These are phyloP conservation scores for Tetracentron sinense DNA, from an alignment of 164 flowering plant genomes.

Conservation along the genomic window DNA sequence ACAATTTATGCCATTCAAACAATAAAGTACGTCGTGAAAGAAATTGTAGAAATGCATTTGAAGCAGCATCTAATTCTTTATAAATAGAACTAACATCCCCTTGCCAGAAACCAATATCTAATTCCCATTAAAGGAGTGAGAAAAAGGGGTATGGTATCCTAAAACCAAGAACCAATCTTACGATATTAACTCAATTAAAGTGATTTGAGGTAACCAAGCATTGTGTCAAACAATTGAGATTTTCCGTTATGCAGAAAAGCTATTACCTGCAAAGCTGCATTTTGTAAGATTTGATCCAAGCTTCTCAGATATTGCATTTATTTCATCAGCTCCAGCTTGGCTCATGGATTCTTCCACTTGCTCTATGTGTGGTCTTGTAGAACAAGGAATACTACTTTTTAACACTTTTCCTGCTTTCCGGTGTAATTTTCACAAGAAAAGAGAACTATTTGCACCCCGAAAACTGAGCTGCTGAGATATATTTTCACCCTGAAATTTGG, in stretches of 20 bases:
- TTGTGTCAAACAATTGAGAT: too few species aligned
- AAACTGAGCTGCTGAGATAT: conserved; percentile 12
- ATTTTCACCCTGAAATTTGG: conserved; percentile 26
- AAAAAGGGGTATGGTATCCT: too few species aligned
- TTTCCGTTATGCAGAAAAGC: not conserved
- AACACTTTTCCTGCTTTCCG: conserved; percentile 33
- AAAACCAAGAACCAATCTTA: too few species aligned
- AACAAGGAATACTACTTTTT: conserved; percentile 34
- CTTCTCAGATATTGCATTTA: conserved; percentile 23
- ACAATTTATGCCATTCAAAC: too few species aligned
- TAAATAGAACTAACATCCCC: too few species aligned
- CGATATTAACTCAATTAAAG: too few species aligned
- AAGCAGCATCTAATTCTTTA: too few species aligned
- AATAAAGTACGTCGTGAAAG: too few species aligned
- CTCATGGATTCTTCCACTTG: conserved; percentile 31
- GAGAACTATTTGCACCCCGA: conserved; percentile 19
- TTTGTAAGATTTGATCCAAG: conserved; percentile 29
- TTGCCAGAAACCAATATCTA: too few species aligned
- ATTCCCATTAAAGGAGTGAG: too few species aligned
- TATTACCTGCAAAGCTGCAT: conserved; percentile 30
- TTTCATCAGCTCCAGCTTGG: conserved; percentile 29
- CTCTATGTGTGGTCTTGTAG: conserved; percentile 41
- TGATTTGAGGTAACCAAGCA: not conserved
- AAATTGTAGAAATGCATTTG: too few species aligned
- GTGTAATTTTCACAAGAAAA: conserved; percentile 19